Evolutionary conservation across 75 land plant species (phyloP), one percentile per base, ranked within the genome.

Genomic region (Chamaecyparis obtusa): DNA sequence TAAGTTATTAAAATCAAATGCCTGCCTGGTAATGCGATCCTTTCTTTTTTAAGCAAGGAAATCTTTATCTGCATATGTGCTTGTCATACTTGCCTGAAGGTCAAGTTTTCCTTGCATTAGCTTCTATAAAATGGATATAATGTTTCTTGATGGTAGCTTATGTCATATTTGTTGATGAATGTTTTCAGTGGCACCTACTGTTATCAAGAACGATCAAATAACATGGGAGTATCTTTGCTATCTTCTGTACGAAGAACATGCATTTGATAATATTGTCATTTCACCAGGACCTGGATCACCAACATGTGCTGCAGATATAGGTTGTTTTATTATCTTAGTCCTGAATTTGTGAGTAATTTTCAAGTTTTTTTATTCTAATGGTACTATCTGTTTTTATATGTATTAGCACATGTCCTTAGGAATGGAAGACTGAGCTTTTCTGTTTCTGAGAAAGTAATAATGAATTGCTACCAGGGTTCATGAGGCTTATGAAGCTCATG

Each of bases 251-350:
- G 90, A 93, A 85, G 94, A 94, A 79, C 91, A 91, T 81, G 95
- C 94, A 83, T 97, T 98, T 89, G 96, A 98, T 87, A 98, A 98
- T 89, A 96, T 98, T 91, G 99, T 98, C 82, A 97, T 98, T 84
- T 98, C 99, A 1, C 99, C 99, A 37, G 99, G 99, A 36, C 99
- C 99, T 89, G 99, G 99, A 77, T 94, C 99, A 88, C 99, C 99
- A 19, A 86, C 90, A 83, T 93, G 99, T 85, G 85, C 96, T 9
- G 82, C 77, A 84, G 99, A 98, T 91, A 94, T 98, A 92, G 99
- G 99, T 98, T 81, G 67, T 60, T 21, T 21, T 56, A 85, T 82
- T 11, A 21, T 24, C 74, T 49, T 84, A 27, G 72, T 33, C 37
- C 37, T 78, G 81, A 41, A 78, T 78, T 78, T 78, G 27, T 78